Base-by-base conservation (phyloP, 2,329 filamentous ascomycete species). In the Phyllosticta capitalensis region DNA sequence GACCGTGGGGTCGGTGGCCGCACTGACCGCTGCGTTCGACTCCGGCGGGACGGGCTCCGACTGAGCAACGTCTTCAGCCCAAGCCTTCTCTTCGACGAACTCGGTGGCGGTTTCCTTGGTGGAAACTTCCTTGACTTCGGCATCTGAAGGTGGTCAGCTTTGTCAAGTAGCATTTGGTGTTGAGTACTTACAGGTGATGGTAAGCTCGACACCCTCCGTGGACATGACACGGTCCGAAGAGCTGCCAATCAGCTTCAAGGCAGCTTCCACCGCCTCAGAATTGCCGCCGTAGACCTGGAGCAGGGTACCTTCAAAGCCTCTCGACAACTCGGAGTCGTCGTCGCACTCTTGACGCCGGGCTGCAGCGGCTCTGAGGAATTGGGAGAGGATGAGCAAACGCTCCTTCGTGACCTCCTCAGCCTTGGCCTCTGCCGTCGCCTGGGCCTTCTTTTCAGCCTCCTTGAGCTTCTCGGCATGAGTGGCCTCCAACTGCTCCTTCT, bases 201-300 rank as follows among this genome's bases (percentile, higher is more conserved):
- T 75, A 22, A 90, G 79, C 63, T 79, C 71, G 33, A 87, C 83
- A 59, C 86, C 85, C 55, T 80, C 78, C 26, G 88, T 86, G 64
- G 83, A 86, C 64, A 78, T 74, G 1, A 89, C 84, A 61, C 78
- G 78, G 64, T 92, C 88, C 14, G 85, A 79, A 24, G 83, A 80
- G 33, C 88, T 89, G 61, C 89, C 80, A 59, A 91, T 87, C 61
- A 95, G 79, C 77, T 89, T 91, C 68, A 89, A 74, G 75, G 90
- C 90, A 60, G 87, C 83, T 58, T 82, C 77, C 22, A 94, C 88
- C 55, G 88, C 89, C 65, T 78, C 80, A 64, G 88, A 82, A 67
- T 92, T 88, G 53, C 89, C 90, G 52, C 84, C 83, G 74, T 95
- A 94, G 30, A 94, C 87, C 62, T 87, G 81, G 53, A 91, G 79